Evolutionary conservation across 2,329 filamentous ascomycete genomes (phyloP).

Genomic region (Colletotrichum plurivorum): DNA sequence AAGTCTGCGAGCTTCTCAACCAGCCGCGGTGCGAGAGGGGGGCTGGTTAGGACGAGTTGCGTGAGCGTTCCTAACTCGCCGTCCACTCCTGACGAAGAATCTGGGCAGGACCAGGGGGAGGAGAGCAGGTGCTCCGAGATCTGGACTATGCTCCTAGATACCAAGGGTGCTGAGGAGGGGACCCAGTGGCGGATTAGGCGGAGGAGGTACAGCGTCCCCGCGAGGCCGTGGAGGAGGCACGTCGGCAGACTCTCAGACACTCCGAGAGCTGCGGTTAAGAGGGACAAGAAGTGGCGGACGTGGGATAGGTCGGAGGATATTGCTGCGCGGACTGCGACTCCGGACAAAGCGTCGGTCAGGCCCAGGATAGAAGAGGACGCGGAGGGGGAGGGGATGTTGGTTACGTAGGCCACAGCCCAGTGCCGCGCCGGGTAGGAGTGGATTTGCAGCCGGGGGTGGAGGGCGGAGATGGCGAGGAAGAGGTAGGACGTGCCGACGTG

Average conservation of each 20-base stretch:
- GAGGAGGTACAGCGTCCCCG: slow-evolving; percentile 78
- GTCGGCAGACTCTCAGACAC: too few relatives aligned
- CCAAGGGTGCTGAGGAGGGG: slow-evolving; percentile 59
- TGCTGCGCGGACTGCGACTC: slow-evolving; percentile 61
- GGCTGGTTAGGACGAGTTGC: slow-evolving; percentile 74
- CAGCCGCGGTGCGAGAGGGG: slow-evolving; percentile 67
- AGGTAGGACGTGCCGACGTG: slow-evolving; percentile 70
- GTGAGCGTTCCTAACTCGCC: slow-evolving; percentile 79
- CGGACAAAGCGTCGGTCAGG: slow-evolving; percentile 63
- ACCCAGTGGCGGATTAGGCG: slow-evolving; percentile 73
- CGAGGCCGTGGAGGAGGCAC: slow-evolving; percentile 77
- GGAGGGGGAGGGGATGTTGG: slow-evolving; percentile 45
- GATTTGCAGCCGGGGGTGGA: slow-evolving; percentile 60
- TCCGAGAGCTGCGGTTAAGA: slow-evolving; percentile 54
- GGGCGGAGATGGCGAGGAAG: slow-evolving; percentile 63
- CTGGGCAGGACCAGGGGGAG: slow-evolving; percentile 6
- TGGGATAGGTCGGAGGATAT: slow-evolving; percentile 55
- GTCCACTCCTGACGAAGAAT: slow-evolving; percentile 64
- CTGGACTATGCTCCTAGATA: slow-evolving; percentile 68
- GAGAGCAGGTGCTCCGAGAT: slow-evolving; percentile 73
- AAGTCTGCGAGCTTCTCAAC: slow-evolving; percentile 67
- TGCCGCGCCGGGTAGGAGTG: slow-evolving; percentile 56
- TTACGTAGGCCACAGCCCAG: slow-evolving; percentile 65
- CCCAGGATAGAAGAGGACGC: slow-evolving; percentile 57
- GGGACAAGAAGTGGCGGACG: slow-evolving; percentile 57